Percentiles rank a stretch among this genome's conserved stretches.
Evolutionary conservation across 495 filamentous ascomycete species (phyloP).

Genomic region (Cladorrhinum samala): DNA sequence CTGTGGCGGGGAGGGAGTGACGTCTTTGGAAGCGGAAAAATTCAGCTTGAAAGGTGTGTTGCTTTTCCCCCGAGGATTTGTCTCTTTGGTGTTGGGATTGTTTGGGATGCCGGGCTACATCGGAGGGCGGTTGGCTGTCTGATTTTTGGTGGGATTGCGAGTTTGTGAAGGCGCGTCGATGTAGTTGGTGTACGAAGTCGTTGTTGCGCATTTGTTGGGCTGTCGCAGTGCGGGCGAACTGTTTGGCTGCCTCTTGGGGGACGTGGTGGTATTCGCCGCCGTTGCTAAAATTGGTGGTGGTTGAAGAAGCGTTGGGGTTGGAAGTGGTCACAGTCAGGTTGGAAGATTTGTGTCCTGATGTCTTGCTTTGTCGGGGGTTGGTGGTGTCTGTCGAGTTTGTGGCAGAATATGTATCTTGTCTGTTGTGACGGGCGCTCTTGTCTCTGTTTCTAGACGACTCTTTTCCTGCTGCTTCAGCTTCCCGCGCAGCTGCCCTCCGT

Average conservation of each 20-base stretch:
- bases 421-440: slow-evolving; percentile 4
- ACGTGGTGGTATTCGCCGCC: slow-evolving; percentile 35
- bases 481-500: not conserved
- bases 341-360: no score
- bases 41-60: slow-evolving; percentile 24
- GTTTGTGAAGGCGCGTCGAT: slow-evolving; percentile 29
- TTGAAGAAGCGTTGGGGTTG: no score
- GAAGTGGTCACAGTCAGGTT: no score
- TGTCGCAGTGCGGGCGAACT: slow-evolving; percentile 45
- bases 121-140: slow-evolving; percentile 6
- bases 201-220: slow-evolving; percentile 30
- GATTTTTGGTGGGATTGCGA: slow-evolving; percentile 9
- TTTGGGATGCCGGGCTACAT: slow-evolving; percentile 11
- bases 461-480: not conserved
- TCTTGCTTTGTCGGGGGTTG: slow-evolving; percentile 9
- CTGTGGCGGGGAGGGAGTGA: not conserved
- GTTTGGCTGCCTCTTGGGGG: slow-evolving; percentile 41
- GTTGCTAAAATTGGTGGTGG: no score
- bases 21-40: slow-evolving; percentile 8
- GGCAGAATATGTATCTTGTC: slow-evolving; percentile 3
- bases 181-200: slow-evolving; percentile 25
- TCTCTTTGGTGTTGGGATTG: slow-evolving; percentile 20
- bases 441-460: not conserved
- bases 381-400: not conserved
- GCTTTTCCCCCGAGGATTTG: slow-evolving; percentile 24